Conservation (phyloP, 768 basidiomycete genomes). For the Omphalotus guepiniiformis region DNA sequence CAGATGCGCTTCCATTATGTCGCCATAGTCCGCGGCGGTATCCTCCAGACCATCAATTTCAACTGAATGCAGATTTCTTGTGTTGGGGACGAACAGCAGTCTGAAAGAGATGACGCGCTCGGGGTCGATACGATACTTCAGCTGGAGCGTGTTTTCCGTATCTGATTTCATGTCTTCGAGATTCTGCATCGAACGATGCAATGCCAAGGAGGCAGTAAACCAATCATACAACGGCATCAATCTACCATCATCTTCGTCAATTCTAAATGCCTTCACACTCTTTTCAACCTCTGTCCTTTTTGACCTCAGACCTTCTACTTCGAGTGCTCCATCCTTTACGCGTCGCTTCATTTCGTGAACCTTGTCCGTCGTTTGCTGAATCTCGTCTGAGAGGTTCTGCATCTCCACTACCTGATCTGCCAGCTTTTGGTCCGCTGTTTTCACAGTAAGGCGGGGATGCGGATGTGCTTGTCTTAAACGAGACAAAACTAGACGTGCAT, state of each 20-base stretch:
- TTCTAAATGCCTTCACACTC: slow-evolving; percentile 51
- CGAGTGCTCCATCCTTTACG: slow-evolving; percentile 51
- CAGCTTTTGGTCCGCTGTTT: slow-evolving; percentile 68
- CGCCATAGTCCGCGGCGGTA: slow-evolving; percentile 50
- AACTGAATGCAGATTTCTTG: slow-evolving; percentile 58
- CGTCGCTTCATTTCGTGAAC: slow-evolving; percentile 54
- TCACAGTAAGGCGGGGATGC: slow-evolving; percentile 72
- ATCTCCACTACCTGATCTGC: slow-evolving; percentile 76
- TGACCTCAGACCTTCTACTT: slow-evolving; percentile 54
- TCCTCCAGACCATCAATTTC: slow-evolving; percentile 48
- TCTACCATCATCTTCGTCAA: slow-evolving; percentile 61
- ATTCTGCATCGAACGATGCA: slow-evolving; percentile 60
- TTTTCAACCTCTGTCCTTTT: slow-evolving; percentile 70
- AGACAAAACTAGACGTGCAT: slow-evolving; percentile 74
- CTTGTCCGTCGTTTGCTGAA: slow-evolving; percentile 47
- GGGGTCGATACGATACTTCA: slow-evolving; percentile 54
- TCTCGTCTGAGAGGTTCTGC: slow-evolving; percentile 67
- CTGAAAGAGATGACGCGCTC: slow-evolving; percentile 43
- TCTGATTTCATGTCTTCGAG: slow-evolving; percentile 55
- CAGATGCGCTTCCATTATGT: slow-evolving; percentile 58
- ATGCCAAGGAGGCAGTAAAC: slow-evolving; percentile 59
- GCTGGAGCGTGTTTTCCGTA: slow-evolving; percentile 74
- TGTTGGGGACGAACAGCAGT: slow-evolving; percentile 68
- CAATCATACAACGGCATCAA: slow-evolving; percentile 66
- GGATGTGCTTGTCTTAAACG: slow-evolving; percentile 81